These are phyloP conservation scores for Colletotrichum scovillei DNA, from an alignment of 2,329 filamentous ascomycete species.

Conservation along the genomic window DNA sequence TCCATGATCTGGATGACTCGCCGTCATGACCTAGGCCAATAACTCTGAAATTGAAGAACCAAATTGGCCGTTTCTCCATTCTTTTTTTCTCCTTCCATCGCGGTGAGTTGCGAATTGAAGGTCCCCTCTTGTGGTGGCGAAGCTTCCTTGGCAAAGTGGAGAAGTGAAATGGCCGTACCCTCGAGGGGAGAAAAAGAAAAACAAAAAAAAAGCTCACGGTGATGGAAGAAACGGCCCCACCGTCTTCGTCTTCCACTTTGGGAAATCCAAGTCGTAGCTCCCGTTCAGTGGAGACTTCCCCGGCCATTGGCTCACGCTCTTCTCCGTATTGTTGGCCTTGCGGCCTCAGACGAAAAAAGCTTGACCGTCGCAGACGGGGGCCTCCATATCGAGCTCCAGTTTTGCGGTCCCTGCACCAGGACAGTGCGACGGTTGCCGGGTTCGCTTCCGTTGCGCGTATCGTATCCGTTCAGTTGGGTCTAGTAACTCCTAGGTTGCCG, in stretches of 20 bases:
- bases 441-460: neutral
- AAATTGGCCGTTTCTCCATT: constrained; percentile 9
- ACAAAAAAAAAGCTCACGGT: neutral
- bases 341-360: neutral
- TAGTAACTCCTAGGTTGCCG: neutral
- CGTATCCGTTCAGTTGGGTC: neutral
- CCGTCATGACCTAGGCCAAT: neutral
- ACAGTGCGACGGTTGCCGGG: neutral
- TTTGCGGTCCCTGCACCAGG: neutral
- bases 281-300: constrained; percentile 18
- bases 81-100: neutral
- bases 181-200: neutral
- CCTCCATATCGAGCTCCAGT: neutral
- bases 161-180: neutral
- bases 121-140: constrained; percentile 28
- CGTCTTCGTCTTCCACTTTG: constrained; percentile 6
- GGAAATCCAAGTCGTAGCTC: neutral
- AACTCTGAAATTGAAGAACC: neutral
- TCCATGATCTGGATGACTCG: constrained; percentile 18
- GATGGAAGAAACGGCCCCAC: neutral
- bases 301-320: neutral
- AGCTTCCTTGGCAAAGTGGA: constrained; percentile 34
- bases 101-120: neutral
- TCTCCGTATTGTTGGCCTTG: neutral
- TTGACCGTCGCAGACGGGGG: constrained; percentile 1